Base-by-base conservation (phyloP, 768 basidiomycete species). In the Boletus reticuloceps region DNA sequence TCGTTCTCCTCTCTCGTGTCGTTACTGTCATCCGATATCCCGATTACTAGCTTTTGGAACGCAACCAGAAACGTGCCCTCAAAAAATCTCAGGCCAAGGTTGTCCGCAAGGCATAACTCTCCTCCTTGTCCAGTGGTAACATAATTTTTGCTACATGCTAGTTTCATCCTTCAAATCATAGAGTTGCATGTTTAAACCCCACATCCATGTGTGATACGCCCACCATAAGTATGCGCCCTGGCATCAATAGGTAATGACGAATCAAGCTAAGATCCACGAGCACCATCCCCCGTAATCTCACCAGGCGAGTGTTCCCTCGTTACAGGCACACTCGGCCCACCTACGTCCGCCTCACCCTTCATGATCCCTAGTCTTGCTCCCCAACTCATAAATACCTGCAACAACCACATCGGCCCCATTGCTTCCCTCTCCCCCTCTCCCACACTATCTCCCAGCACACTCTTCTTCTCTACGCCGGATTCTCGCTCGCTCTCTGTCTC, bases 381-480 rank as follows among this genome's bases (percentile, higher is more conserved):
- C 88, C 87, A 90, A 55, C 85, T 86, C 44, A 84, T 89, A 68
- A 91, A 88, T 71, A 90, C 82, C 63, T 79, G 75, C 62, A 91
- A 71, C 51, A 90, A 66, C 89, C 89, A 91, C 77, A 89, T 84
- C 37, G 88, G 88, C 51, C 82, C 83, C 67, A 88, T 83, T 39
- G 79, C 81, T 53, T 81, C 81, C 52, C 69, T 68, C 58, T 81
- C 83, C 48, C 82, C 80, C 22, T 76, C 72, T 32, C 60, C 64
- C 31, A 58, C 43, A 1, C 54, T 59, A 25, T 63, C 61, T 22
- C 51, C 63, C 38, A 48, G 43, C 19, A 37, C 46, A 40, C 44
- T 56, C 53, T 47, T 53, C 31, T 50, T 45, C 52, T 56, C 62
- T 50, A 53, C 62, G 4, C 65, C 65, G 17, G 64, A 64, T 39